A percentile compares a stretch with the other conserved stretches of the same genome.
Evolutionary conservation across 768 basidiomycete genomes (phyloP).

Genomic region (Boletus tylopilopsis): DNA sequence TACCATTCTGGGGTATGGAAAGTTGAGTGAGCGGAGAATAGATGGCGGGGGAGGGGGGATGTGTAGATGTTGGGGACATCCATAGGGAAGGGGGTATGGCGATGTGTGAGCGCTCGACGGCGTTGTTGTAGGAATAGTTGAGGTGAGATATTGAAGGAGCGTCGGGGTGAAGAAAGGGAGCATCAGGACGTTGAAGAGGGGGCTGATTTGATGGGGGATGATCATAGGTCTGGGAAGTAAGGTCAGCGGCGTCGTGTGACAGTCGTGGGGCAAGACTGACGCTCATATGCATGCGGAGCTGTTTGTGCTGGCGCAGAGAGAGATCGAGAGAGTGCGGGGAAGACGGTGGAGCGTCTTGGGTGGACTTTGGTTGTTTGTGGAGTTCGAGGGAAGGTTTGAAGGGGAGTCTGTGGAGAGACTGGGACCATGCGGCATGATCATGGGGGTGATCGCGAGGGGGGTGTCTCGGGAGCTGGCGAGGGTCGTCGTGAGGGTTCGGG

Average conservation of each 20-base stretch:
- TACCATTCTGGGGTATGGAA: slow-evolving; percentile 33
- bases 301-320: slow-evolving; percentile 14
- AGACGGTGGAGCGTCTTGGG: slow-evolving; percentile 13
- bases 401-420: slow-evolving; percentile 26
- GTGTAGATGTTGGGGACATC: slow-evolving; percentile 70
- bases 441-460: slow-evolving; percentile 15
- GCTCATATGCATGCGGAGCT: slow-evolving; percentile 9
- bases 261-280: slow-evolving; percentile 6
- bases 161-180: slow-evolving; percentile 11
- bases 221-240: slow-evolving; percentile 17
- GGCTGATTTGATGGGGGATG: slow-evolving; percentile 12
- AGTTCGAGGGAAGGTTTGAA: slow-evolving; percentile 30
- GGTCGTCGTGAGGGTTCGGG: slow-evolving; percentile 30
- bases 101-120: slow-evolving; percentile 48
- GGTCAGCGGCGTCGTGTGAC: slow-evolving; percentile 3
- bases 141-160: slow-evolving; percentile 17
- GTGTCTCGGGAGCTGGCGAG: slow-evolving; percentile 25
- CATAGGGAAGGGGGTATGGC: slow-evolving; percentile 74
- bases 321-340: slow-evolving; percentile 9
- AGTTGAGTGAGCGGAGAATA: slow-evolving; percentile 39
- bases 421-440: slow-evolving; percentile 29
- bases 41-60: slow-evolving; percentile 41
- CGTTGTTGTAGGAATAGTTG: slow-evolving; percentile 26
- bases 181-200: slow-evolving; percentile 13
- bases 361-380: slow-evolving; percentile 24